Conservation (phyloP, 2,329 filamentous ascomycete genomes). For the Aspergillus aculeatus region DNA sequence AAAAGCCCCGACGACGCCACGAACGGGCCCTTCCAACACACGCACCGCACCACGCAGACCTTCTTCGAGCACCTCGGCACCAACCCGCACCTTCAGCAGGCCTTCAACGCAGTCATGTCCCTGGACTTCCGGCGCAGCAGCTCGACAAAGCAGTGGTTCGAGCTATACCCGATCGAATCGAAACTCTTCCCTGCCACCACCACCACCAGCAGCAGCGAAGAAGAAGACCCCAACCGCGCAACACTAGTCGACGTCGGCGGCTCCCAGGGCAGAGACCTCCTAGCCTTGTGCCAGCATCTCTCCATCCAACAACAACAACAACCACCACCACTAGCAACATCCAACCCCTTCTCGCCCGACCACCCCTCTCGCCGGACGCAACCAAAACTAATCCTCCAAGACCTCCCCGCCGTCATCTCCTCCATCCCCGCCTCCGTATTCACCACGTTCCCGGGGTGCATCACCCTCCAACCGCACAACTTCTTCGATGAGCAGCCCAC, state of each 20-base stretch:
- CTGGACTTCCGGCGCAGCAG: not conserved
- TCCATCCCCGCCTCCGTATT: not conserved
- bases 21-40: constrained; percentile 30
- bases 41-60: constrained; percentile 20
- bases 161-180: not conserved
- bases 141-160: constrained; percentile 3
- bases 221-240: not conserved
- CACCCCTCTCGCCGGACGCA: not conserved
- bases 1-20: constrained; percentile 26
- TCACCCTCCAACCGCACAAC: constrained; percentile 1
- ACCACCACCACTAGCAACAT: not conserved
- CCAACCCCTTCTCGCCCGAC: not conserved
- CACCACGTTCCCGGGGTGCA: constrained; percentile 13
- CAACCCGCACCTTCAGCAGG: constrained; percentile 18
- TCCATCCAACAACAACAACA: too few species aligned
- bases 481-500: constrained; percentile 44
- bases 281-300: not conserved
- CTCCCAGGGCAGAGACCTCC: constrained; percentile 1
- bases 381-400: constrained; percentile 1
- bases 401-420: not conserved
- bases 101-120: constrained; percentile 30
- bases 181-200: not conserved
- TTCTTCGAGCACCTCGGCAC: constrained; percentile 28
- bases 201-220: not conserved
- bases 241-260: constrained; percentile 5